phyloP scores from a whole-genome alignment of 805 yeast species.

The Nakazawaea pomicola region DNA sequence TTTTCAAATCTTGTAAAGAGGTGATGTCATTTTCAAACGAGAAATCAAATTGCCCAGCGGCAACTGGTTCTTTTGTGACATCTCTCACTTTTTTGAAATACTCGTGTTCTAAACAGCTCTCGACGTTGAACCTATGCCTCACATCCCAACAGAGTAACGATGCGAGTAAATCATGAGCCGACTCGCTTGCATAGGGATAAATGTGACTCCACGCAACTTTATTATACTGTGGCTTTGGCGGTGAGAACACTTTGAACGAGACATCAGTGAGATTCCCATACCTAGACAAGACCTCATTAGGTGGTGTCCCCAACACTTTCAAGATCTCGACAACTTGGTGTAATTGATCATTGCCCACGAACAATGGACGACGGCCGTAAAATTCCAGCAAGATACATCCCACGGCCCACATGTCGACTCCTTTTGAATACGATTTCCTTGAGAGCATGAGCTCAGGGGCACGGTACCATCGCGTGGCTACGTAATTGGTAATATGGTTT shows the following conservation, averaged over 20 bases:
- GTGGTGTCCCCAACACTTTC: constrained; percentile 69
- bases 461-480: constrained; percentile 93
- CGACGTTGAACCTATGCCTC: constrained; percentile 46
- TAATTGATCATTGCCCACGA: constrained; percentile 66
- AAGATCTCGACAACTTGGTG: constrained; percentile 70
- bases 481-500: constrained; percentile 68
- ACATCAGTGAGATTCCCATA: constrained; percentile 35
- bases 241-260: constrained; percentile 41
- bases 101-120: constrained; percentile 50
- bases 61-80: constrained; percentile 48
- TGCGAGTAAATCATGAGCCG: constrained; percentile 49
- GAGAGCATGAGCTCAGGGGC: constrained; percentile 86
- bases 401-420: constrained; percentile 88
- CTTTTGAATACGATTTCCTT: constrained; percentile 52
- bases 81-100: constrained; percentile 53
- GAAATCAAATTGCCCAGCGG: constrained; percentile 53
- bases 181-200: constrained; percentile 56
- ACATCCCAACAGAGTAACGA: constrained; percentile 64
- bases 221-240: constrained; percentile 37
- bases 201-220: constrained; percentile 44
- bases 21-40: constrained; percentile 49
- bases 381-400: constrained; percentile 90
- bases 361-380: constrained; percentile 74
- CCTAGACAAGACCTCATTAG: constrained; percentile 34
- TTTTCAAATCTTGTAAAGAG: constrained; percentile 41